phyloP scores from a whole-genome alignment of 768 basidiomycete genomes.

The Gloeophyllum trabeum region DNA sequence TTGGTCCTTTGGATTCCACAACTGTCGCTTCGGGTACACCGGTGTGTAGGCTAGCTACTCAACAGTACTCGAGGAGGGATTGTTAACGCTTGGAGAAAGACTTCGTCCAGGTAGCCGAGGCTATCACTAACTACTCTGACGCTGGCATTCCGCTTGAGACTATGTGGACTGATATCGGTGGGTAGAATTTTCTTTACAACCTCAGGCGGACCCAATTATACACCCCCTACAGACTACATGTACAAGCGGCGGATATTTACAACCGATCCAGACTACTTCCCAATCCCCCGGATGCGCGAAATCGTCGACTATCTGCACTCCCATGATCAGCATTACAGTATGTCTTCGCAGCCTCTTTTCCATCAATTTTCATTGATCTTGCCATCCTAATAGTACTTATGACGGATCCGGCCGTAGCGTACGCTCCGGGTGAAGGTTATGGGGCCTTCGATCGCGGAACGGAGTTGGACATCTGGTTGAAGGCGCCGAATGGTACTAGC shows the following conservation, averaged over 20 bases:
- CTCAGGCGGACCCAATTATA: neutral
- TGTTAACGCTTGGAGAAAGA: conserved; percentile 29
- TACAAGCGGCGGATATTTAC: conserved; percentile 57
- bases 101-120: conserved; percentile 48
- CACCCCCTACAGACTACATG: conserved; percentile 48
- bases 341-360: conserved; percentile 7
- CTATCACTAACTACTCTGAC: conserved; percentile 48
- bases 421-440: conserved; percentile 34
- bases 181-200: conserved; percentile 1
- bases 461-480: conserved; percentile 44
- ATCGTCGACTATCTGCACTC: conserved; percentile 50
- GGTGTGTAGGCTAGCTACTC: conserved; percentile 6
- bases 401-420: conserved; percentile 64
- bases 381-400: conserved; percentile 46
- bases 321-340: conserved; percentile 48
- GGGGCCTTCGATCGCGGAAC: conserved; percentile 44
- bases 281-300: conserved; percentile 48
- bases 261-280: conserved; percentile 58
- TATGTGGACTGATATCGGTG: conserved; percentile 74
- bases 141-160: conserved; percentile 62
- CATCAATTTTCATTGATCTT: neutral
- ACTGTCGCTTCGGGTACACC: conserved; percentile 65
- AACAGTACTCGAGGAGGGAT: no score
- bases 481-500: conserved; percentile 46
- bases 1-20: conserved; percentile 66